phyloP scores from a whole-genome alignment of 129 eudicot species.

The Ambrosia artemisiifolia region DNA sequence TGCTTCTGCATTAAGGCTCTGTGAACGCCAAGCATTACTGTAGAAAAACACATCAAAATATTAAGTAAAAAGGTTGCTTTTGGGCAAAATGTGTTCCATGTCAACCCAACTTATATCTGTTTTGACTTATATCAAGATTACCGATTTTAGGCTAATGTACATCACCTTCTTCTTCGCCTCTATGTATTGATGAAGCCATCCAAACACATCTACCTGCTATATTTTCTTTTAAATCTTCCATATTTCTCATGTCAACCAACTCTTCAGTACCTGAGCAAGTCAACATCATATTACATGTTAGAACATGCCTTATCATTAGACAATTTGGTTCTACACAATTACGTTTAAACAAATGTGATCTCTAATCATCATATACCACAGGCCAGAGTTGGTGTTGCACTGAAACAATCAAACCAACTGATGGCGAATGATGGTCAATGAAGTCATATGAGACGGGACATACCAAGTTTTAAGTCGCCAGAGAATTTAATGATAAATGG shows the following conservation, averaged over 20 bases:
- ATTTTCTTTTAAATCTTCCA: conserved; percentile 44
- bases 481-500: conserved; percentile 58
- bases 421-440: conserved; percentile 4
- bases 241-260: conserved; percentile 25
- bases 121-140: conserved; percentile 3
- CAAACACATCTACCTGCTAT: conserved; percentile 66
- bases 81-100: neutral
- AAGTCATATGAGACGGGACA: neutral
- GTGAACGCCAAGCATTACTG: conserved; percentile 82
- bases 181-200: conserved; percentile 97
- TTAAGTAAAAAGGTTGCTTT: neutral
- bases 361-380: neutral
- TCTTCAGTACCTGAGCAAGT: conserved; percentile 49
- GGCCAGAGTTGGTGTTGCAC: neutral
- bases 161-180: conserved; percentile 85
- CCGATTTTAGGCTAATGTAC: neutral
- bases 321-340: no score
- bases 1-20: conserved; percentile 46
- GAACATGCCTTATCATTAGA: neutral
- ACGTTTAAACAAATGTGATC: neutral
- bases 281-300: neutral
- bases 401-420: neutral
- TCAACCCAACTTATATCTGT: conserved; percentile 2
- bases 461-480: conserved; percentile 88
- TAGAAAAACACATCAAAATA: conserved; percentile 16